These are phyloP conservation scores for Eucalyptus grandis DNA, from an alignment of 345 rosid genomes.

Conservation along the genomic window DNA sequence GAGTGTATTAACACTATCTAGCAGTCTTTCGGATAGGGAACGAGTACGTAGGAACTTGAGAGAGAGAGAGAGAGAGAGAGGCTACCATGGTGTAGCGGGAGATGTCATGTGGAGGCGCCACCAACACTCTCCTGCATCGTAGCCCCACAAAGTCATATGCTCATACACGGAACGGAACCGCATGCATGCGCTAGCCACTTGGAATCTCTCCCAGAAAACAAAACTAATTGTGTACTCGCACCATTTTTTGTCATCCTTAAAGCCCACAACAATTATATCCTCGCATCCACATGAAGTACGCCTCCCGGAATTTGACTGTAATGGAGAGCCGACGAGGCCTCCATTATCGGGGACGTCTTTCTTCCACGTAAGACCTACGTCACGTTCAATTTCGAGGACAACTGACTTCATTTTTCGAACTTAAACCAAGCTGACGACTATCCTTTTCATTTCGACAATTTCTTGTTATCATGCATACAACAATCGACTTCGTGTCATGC, in stretches of 20 bases:
- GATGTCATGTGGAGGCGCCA: neutral
- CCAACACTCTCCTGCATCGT: too few relatives aligned
- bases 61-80: neutral
- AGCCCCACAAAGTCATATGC: neutral
- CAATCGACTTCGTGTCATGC: neutral
- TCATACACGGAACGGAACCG: neutral
- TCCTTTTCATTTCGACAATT: neutral
- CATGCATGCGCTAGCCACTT: neutral
- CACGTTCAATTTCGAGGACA: neutral
- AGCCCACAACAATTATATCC: neutral
- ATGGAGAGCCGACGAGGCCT: neutral
- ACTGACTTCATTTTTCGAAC: neutral
- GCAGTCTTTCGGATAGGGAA: too few relatives aligned
- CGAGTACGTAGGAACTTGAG: neutral
- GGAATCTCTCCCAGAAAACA: neutral
- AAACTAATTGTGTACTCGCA: neutral
- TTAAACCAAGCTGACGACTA: neutral
- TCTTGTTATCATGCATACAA: neutral
- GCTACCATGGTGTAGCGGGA: neutral
- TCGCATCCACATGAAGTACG: neutral
- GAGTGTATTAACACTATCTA: too few relatives aligned
- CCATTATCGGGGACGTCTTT: neutral
- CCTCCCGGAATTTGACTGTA: neutral
- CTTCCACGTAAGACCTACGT: neutral
- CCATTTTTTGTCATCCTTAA: neutral